Conservation (phyloP, 177 flowering plant species). For the Vitis hybrid region DNA sequence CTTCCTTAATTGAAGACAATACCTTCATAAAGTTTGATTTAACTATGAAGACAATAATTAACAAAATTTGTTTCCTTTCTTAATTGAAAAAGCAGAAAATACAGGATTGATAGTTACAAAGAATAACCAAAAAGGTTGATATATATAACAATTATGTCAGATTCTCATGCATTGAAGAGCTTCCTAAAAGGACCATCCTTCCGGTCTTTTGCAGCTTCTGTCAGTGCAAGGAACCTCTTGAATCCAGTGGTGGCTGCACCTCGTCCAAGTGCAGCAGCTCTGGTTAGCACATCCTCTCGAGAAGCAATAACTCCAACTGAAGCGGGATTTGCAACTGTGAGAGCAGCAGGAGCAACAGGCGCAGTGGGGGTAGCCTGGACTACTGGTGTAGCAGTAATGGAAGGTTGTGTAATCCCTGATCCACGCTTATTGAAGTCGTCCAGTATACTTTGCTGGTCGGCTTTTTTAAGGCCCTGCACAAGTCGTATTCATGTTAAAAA, state of each 20-base stretch:
- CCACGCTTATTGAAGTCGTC: constrained; percentile 92
- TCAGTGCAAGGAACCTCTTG: constrained; percentile 89
- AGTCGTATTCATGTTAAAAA: not conserved
- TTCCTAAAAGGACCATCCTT: constrained; percentile 95
- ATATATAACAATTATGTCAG: not conserved
- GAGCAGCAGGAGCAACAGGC: constrained; percentile 24
- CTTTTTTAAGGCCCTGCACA: constrained; percentile 84
- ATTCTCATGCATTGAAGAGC: constrained; percentile 65
- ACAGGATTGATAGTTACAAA: too few species aligned
- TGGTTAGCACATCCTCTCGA: constrained; percentile 83
- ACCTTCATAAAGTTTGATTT: too few species aligned
- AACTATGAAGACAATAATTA: too few species aligned
- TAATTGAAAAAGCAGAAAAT: too few species aligned
- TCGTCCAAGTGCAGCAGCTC: constrained; percentile 98
- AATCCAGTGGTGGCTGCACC: constrained; percentile 97
- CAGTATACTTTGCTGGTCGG: constrained; percentile 86
- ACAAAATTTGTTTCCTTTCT: too few species aligned
- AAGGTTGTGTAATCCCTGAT: constrained; percentile 59
- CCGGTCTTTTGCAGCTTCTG: constrained; percentile 94
- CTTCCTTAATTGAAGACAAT: too few species aligned
- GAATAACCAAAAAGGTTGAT: too few species aligned
- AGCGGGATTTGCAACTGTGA: constrained; percentile 20
- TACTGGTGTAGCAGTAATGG: constrained; percentile 27
- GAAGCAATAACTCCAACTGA: constrained; percentile 51
- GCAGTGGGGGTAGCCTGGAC: constrained; percentile 34